Evolutionary conservation across 2,329 filamentous ascomycete species (phyloP), one percentile per base, ranked within the genome.

Genomic region (Fusarium nurragi): DNA sequence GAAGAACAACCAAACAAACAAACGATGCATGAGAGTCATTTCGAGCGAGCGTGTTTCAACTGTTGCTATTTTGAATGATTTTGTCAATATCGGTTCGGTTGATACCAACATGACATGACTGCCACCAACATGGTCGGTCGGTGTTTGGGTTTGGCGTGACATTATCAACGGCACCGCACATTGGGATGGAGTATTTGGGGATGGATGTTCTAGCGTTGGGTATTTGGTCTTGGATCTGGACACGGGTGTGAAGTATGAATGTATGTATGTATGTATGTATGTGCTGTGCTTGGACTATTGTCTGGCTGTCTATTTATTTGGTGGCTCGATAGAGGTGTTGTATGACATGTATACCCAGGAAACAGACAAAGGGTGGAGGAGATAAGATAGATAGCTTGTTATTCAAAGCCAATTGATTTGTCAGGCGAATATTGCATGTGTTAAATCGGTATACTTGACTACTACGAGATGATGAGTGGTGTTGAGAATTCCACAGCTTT

Each of bases 1-100:
- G 46, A 64, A 61, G 56, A 60, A 62, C 43, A 54, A 54, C 40
- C 46, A 6, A 80, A 55, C 53, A 52, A 44, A 65, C 57, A 45
- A 57, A 63, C 41, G 57, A 68, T 59, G 51, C 61, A 66, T 60
- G 61, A 59, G 58, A 64, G 52, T 66, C 46, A 63, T 70, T 57
- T 69, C 48, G 45, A 70, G 69, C 67, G 70, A 71, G 70, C 69
- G 70, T 53, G 68, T 70, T 70, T 69, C 44, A 38, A 49, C 34
- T 59, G 43, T 57, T 59, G n/a, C 32, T 44, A 39, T 68, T 58
- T 67, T 58, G 23, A 47, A 54, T 69, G 30, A 25, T 67, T 63
- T 53, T 36, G 41, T 30, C 43, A 37, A 51, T 30, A 45, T 59
- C 41, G 44, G 14, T 58, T 51, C 32, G 32, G 25, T 58, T 50